phyloP scores from a whole-genome alignment of 108 stramenopile species.

The Skeletonema grethae region DNA sequence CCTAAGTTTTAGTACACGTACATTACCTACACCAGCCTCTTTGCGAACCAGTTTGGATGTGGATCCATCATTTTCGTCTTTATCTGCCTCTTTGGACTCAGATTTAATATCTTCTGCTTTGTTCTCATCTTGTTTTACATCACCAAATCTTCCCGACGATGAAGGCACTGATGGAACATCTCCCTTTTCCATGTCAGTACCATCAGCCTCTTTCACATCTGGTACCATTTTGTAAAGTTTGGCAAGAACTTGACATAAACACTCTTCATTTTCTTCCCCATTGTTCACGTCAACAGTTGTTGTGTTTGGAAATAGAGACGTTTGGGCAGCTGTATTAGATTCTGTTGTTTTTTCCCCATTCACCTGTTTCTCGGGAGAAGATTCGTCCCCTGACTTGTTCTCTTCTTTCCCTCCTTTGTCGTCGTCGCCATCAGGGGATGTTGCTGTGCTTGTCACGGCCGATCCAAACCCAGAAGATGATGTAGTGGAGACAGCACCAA shows the following conservation, averaged over 20 bases:
- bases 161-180: constrained; percentile 43
- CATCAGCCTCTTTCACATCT: constrained; percentile 23
- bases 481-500: constrained; percentile 2
- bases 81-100: constrained; percentile 1
- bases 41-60: constrained; percentile 49
- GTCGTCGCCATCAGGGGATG: not conserved
- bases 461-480: constrained; percentile 1
- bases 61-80: constrained; percentile 10
- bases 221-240: constrained; percentile 61
- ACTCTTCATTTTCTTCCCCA: constrained; percentile 72
- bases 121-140: constrained; percentile 16
- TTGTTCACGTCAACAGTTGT: constrained; percentile 30
- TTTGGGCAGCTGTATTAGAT: constrained; percentile 13
- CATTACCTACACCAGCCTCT: constrained; percentile 76
- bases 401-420: not conserved
- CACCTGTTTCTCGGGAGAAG: not conserved
- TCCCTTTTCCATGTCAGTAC: constrained; percentile 8
- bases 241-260: constrained; percentile 57
- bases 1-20: constrained; percentile 57
- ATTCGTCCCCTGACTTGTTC: not conserved
- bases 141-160: constrained; percentile 37
- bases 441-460: not conserved
- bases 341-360: not conserved
- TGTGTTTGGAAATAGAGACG: constrained; percentile 10
- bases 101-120: constrained; percentile 9